phyloP scores from a whole-genome alignment of 164 flowering plant genomes.

The Piper betle region DNA sequence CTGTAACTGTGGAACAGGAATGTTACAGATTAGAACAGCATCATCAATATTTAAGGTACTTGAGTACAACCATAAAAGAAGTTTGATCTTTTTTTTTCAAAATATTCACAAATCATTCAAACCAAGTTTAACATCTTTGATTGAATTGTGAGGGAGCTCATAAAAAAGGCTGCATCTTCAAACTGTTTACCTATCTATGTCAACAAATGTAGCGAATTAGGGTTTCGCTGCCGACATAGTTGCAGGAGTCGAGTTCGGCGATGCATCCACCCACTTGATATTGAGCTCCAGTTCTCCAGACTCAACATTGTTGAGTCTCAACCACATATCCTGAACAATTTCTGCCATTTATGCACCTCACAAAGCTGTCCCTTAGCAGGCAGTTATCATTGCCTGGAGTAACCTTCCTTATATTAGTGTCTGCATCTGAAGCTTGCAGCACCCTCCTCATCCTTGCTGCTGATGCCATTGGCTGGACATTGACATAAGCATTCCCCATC shows the following conservation, averaged over 20 bases:
- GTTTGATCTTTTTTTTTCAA: no score
- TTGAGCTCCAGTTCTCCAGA: conserved; percentile 70
- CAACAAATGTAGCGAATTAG: no score
- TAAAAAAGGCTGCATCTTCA: no score
- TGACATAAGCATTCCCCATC: conserved; percentile 73
- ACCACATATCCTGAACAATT: conserved; percentile 60
- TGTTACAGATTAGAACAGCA: no score
- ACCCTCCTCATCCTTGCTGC: conserved; percentile 51
- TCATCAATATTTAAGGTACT: no score
- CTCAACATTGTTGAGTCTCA: conserved; percentile 61
- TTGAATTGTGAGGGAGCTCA: no score
- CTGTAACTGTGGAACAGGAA: no score
- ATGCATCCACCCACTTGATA: conserved; percentile 37
- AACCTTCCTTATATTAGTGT: conserved; percentile 48
- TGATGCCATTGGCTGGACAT: conserved; percentile 51
- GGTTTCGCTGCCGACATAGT: background rate
- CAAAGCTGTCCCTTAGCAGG: conserved; percentile 48
- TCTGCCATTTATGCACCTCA: conserved; percentile 48
- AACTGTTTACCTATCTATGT: no score
- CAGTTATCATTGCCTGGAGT: conserved; percentile 58
- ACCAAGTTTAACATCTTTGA: no score
- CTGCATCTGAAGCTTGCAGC: conserved; percentile 36
- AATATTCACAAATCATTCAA: no score
- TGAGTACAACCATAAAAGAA: no score
- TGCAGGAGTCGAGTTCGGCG: background rate